A percentile compares a stretch with the other conserved stretches of the same genome.
Conservation (phyloP, 1,284 basidiomycete species). For the Ceratobasidium sp. region DNA sequence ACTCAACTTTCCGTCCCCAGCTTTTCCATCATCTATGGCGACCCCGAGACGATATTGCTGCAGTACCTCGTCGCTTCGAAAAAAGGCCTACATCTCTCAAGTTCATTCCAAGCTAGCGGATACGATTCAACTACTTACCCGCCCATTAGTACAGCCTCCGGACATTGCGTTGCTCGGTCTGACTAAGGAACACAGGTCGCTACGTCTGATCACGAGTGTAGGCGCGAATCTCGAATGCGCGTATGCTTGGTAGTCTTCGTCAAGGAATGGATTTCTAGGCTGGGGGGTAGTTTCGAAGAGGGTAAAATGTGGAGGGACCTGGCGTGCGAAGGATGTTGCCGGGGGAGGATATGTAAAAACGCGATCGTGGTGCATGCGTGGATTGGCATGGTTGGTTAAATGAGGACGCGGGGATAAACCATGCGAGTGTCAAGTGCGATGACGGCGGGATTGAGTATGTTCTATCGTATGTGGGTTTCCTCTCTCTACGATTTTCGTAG, state of each 20-base stretch:
- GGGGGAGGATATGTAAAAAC: slow-evolving; percentile 86
- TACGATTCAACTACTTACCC: slow-evolving; percentile 87
- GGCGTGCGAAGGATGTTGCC: slow-evolving; percentile 81
- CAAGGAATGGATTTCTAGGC: too few species aligned
- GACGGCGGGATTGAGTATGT: slow-evolving; percentile 87
- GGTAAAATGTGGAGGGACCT: slow-evolving; percentile 57
- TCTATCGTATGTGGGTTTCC: slow-evolving; percentile 80
- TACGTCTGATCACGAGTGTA: slow-evolving; percentile 86
- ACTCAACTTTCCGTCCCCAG: slow-evolving; percentile 29
- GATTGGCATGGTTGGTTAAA: slow-evolving; percentile 92
- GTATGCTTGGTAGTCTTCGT: slow-evolving; percentile 68
- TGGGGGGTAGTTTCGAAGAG: background rate
- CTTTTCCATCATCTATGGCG: slow-evolving; percentile 26
- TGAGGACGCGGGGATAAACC: slow-evolving; percentile 85
- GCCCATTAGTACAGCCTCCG: slow-evolving; percentile 88
- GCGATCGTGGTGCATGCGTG: slow-evolving; percentile 85
- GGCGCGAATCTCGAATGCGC: slow-evolving; percentile 86
- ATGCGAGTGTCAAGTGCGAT: slow-evolving; percentile 86
- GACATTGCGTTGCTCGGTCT: slow-evolving; percentile 90
- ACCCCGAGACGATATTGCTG: background rate
- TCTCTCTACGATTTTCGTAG: background rate
- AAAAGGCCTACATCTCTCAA: slow-evolving; percentile 33
- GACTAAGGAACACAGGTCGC: slow-evolving; percentile 88
- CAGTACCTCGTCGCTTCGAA: slow-evolving; percentile 50
- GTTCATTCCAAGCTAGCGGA: slow-evolving; percentile 79